Conservation (phyloP, 371 early-diverging fungal genomes). For the Mortierella sp. region DNA sequence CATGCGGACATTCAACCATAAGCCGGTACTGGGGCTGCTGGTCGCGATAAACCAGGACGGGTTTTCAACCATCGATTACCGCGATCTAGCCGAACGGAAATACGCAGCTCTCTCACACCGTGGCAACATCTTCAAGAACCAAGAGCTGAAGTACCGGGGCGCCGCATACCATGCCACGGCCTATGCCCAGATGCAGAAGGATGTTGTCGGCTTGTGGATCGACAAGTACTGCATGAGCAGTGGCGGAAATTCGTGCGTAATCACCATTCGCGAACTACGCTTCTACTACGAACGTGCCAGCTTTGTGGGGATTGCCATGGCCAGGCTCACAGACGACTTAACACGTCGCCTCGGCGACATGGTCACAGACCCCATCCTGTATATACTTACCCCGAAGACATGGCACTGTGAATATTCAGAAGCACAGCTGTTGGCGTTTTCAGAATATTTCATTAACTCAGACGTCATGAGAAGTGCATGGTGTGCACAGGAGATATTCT, state of each 20-base stretch:
- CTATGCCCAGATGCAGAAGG: neutral
- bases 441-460: neutral
- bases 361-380: neutral
- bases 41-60: neutral
- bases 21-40: too few species aligned
- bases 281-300: neutral
- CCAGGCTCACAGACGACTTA: neutral
- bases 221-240: neutral
- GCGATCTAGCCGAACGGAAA: neutral
- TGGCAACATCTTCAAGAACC: neutral
- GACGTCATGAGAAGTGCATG: neutral
- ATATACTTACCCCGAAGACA: neutral
- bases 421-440: neutral
- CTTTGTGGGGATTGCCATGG: neutral
- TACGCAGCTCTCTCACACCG: neutral
- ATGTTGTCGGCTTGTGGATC: neutral
- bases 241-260: neutral
- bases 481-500: neutral
- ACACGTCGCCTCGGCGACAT: too few species aligned
- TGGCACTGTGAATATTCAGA: neutral
- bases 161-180: too few species aligned
- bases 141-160: neutral
- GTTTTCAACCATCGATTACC: neutral
- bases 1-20: too few species aligned
- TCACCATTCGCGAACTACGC: neutral